phyloP scores from a whole-genome alignment of 768 basidiomycete genomes.

The Kwoniella botswanensis region DNA sequence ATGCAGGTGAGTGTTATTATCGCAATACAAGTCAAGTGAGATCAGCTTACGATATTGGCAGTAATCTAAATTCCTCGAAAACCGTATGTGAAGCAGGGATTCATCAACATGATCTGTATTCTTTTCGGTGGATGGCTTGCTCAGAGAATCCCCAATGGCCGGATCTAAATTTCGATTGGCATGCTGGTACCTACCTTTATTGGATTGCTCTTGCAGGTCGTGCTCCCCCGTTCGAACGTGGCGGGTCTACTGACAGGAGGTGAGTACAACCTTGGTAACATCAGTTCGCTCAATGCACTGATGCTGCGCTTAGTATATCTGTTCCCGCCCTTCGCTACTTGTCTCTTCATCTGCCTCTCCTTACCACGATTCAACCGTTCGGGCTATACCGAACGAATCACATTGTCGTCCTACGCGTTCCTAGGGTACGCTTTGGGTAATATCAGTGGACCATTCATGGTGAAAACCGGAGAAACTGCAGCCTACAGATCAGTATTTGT shows the following conservation, averaged over 20 bases:
- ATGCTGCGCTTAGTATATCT: slow-evolving; percentile 1
- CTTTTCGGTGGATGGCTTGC: slow-evolving; percentile 11
- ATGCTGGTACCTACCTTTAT: slow-evolving; percentile 12
- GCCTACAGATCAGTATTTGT: slow-evolving; percentile 11
- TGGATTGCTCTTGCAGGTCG: slow-evolving; percentile 8
- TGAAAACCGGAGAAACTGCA: slow-evolving; percentile 7
- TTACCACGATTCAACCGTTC: slow-evolving; percentile 5
- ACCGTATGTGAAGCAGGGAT: neutral
- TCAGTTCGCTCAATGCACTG: neutral
- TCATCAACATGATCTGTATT: slow-evolving; percentile 13
- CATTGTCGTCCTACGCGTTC: slow-evolving; percentile 10
- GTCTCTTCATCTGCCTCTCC: slow-evolving; percentile 9
- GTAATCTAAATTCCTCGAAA: no score
- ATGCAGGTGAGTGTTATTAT: neutral
- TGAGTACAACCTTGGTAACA: neutral
- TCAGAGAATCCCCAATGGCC: slow-evolving; percentile 1
- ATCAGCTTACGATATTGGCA: slow-evolving; percentile 4
- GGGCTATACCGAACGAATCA: slow-evolving; percentile 11
- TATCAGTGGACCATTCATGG: slow-evolving; percentile 14
- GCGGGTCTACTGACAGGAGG: slow-evolving; percentile 9
- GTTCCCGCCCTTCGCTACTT: slow-evolving; percentile 11
- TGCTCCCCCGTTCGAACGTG: slow-evolving; percentile 8
- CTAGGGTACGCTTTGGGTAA: slow-evolving; percentile 10
- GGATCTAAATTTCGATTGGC: slow-evolving; percentile 6
- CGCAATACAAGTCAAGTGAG: neutral